Base-by-base conservation (phyloP, 2,329 filamentous ascomycete species). In the Penicillium verrucosum region DNA sequence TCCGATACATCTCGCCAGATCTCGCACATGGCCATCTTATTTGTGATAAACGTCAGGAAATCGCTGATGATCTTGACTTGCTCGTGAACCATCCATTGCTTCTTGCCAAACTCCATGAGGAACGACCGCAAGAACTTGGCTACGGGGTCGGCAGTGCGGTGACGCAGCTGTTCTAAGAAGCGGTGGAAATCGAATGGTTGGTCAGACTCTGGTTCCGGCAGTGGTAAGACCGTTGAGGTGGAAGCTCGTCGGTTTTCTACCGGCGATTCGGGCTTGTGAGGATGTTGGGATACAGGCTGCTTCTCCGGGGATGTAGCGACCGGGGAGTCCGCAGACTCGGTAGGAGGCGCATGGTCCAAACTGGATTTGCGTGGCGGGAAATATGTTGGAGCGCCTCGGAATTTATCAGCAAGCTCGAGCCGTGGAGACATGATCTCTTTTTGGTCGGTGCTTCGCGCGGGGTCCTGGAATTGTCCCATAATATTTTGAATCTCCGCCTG, bases 41-140 rank as follows among this genome's bases (percentile, higher is more conserved):
- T 96, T 52, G 90, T 89, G 62, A 99, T 99, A 69, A 99, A 99
- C 43, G 92, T 87, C 46, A 99, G 80, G 65, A 99, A 99, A 72
- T 99, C 95, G 63, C 90, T 86, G 59, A 99, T 96, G 60, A 99
- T 97, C 77, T 99, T 99, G 71, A 97, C 94, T 74, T 99, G 94
- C 76, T 99, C 94, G 72, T 99, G 94, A 7, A 97, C 94, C 90
- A 96, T 96, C 94, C 94, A 99, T 75, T 97, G 94, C 65, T 92
- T 90, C 78, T 97, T 99, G 36, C 87, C 90, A 75, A 99, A 99
- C 73, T 99, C 95, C 47, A 86, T 86, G 30, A 99, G 78, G 68
- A 99, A 99, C 0, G 94, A 97, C 62, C 95, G 90, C 44, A 99
- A 81, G 70, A 97, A 99, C 62, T 93, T 89, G 5, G 95, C 95